Conservation (phyloP, 352 stramenopile species). For the Globisporangium splendens region DNA sequence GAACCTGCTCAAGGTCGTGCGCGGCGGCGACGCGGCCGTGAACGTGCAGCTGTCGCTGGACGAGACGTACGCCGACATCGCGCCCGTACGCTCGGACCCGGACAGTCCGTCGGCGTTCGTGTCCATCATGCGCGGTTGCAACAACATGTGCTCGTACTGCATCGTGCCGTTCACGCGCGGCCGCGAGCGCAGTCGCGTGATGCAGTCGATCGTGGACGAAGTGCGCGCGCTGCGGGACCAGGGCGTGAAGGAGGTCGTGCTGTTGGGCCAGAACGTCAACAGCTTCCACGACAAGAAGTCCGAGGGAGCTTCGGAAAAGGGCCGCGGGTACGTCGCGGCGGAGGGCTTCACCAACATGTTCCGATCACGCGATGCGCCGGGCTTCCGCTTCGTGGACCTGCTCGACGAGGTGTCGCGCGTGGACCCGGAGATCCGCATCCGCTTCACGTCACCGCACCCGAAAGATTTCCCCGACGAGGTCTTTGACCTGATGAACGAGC, state of each 20-base stretch:
- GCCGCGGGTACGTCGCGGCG: constrained; percentile 81
- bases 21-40: constrained; percentile 72
- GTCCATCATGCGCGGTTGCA: constrained; percentile 99
- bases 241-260: constrained; percentile 96
- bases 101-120: constrained; percentile 92
- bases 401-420: constrained; percentile 92
- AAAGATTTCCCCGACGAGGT: constrained; percentile 98
- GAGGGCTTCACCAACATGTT: constrained; percentile 96
- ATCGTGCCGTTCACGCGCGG: constrained; percentile 99
- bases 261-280: constrained; percentile 99
- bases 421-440: constrained; percentile 95
- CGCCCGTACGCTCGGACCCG: constrained; percentile 87
- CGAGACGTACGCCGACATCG: constrained; percentile 99
- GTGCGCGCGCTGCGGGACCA: constrained; percentile 85
- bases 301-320: constrained; percentile 54
- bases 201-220: constrained; percentile 95
- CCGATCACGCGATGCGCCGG: constrained; percentile 76
- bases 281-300: constrained; percentile 96
- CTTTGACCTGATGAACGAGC: constrained; percentile 86
- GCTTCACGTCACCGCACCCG: constrained; percentile 98
- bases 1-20: constrained; percentile 88
- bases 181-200: constrained; percentile 90
- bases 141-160: constrained; percentile 99
- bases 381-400: constrained; percentile 97
- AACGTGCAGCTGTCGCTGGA: constrained; percentile 96